These are phyloP conservation scores for Linnemannia zychae DNA, from an alignment of 192 early-diverging fungal species.

Conservation along the genomic window DNA sequence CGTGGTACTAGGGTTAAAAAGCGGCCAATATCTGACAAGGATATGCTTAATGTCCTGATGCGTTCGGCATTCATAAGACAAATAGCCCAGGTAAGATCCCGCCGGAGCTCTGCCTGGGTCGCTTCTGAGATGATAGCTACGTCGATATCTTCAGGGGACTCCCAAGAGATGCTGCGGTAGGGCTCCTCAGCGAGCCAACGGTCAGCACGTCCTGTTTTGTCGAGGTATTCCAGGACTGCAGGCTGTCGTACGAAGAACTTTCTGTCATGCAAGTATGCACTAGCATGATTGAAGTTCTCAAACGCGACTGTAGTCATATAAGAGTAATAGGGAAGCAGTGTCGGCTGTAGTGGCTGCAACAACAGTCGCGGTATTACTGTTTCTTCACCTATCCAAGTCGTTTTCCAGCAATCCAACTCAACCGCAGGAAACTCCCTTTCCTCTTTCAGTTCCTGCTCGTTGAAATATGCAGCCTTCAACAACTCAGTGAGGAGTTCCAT, in stretches of 20 bases:
- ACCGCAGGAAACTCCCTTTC: neutral
- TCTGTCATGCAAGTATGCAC: neutral
- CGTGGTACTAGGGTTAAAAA: neutral
- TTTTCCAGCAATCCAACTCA: no score
- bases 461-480: neutral
- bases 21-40: neutral
- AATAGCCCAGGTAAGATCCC: neutral
- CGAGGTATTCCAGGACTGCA: neutral
- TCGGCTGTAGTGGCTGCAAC: neutral
- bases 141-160: neutral
- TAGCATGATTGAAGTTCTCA: neutral
- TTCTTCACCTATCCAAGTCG: neutral
- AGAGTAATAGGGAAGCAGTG: neutral
- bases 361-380: neutral
- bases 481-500: neutral
- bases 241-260: neutral
- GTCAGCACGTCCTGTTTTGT: neutral
- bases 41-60: neutral
- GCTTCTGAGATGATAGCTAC: neutral
- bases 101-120: neutral
- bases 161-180: neutral
- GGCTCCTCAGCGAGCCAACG: neutral
- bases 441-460: neutral
- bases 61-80: neutral
- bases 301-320: neutral